phyloP scores from a whole-genome alignment of 441 rosid species.

The Macaranga tanarius region DNA sequence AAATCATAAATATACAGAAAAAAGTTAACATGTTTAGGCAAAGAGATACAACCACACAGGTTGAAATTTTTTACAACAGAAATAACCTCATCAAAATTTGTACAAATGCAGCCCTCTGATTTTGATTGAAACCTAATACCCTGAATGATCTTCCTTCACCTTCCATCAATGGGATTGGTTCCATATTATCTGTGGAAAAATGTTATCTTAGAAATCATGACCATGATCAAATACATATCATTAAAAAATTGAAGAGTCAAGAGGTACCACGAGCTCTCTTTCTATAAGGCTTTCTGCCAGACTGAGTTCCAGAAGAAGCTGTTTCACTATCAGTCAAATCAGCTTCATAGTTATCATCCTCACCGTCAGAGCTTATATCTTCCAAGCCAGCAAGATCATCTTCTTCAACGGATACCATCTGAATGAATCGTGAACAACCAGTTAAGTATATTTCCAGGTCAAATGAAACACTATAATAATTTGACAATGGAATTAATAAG shows the following conservation, averaged over 20 bases:
- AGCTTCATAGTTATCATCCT: constrained; percentile 96
- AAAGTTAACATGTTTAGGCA: background rate
- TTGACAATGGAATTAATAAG: background rate
- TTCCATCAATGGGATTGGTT: constrained; percentile 92
- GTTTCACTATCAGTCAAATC: constrained; percentile 84
- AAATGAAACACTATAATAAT: background rate
- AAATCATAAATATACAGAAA: background rate
- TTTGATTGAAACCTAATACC: constrained; percentile 93
- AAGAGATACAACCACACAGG: background rate
- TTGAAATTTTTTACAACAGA: background rate
- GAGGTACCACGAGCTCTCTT: constrained; percentile 75
- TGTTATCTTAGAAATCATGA: constrained; percentile 22
- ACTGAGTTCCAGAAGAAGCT: constrained; percentile 61
- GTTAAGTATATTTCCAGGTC: constrained; percentile 14
- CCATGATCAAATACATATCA: constrained; percentile 2
- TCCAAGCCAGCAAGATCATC: constrained; percentile 99
- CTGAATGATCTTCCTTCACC: constrained; percentile 97
- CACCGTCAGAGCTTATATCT: constrained; percentile 94
- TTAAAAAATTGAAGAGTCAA: constrained; percentile 13
- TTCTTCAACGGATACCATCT: constrained; percentile 98
- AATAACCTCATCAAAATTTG: constrained; percentile 87
- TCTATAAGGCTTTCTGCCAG: constrained; percentile 72
- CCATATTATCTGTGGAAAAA: constrained; percentile 57
- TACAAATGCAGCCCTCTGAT: constrained; percentile 93
- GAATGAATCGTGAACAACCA: constrained; percentile 27